phyloP scores from a whole-genome alignment of 192 early-diverging fungal species.

The Coemansia sp. region DNA sequence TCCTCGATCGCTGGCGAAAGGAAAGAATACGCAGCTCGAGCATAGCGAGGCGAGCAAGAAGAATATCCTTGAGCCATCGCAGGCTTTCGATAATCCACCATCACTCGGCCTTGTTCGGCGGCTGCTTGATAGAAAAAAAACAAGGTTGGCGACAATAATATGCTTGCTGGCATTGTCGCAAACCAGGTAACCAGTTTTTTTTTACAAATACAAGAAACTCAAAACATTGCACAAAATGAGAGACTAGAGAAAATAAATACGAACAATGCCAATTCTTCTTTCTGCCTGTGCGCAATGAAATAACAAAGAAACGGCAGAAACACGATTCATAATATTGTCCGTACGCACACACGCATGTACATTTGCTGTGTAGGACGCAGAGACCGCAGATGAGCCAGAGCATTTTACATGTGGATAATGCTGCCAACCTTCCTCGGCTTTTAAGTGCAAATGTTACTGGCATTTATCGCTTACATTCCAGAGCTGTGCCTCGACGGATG shows the following conservation, averaged over 20 bases:
- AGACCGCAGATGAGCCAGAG: no score
- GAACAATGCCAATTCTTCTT: not conserved
- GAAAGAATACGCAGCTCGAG: not conserved
- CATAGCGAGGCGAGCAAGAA: not conserved
- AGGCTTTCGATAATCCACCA: not conserved
- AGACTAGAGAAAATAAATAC: not conserved
- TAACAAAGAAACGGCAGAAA: not conserved
- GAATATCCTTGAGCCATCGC: constrained; percentile 5
- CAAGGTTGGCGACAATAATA: not conserved
- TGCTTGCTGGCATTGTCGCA: not conserved
- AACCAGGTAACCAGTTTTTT: not conserved
- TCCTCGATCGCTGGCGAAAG: constrained; percentile 1
- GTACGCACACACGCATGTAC: not conserved
- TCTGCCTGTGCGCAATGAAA: constrained; percentile 10
- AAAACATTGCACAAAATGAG: constrained; percentile 9
- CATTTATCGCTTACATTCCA: no score
- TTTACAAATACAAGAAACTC: not conserved
- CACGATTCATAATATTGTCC: not conserved
- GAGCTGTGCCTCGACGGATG: not conserved
- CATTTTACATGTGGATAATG: no score
- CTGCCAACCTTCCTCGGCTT: no score
- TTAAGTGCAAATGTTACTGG: not conserved
- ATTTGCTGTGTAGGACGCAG: no score
- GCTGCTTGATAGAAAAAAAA: not conserved
- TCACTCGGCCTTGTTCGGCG: not conserved